A percentile compares a stretch with the other conserved stretches of the same genome.
Conservation (phyloP, 495 filamentous ascomycete species). For the Aspergillus sclerotioniger region DNA sequence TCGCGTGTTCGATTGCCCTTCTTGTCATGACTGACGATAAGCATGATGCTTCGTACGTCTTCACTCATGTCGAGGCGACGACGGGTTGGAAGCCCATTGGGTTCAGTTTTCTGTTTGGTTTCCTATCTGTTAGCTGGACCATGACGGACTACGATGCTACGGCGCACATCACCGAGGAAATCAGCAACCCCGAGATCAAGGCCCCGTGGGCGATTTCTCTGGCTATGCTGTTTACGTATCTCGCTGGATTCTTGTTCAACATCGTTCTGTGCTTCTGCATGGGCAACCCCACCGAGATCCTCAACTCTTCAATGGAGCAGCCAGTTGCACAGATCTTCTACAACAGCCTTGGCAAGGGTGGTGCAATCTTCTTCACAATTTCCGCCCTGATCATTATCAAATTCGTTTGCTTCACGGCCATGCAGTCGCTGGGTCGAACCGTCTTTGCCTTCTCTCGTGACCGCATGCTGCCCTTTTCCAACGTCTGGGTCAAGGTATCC, state of each 20-base stretch:
- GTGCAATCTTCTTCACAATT: slow-evolving; percentile 60
- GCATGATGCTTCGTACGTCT: slow-evolving; percentile 59
- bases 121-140: slow-evolving; percentile 66
- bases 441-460: slow-evolving; percentile 64
- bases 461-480: slow-evolving; percentile 53
- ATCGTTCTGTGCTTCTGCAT: slow-evolving; percentile 63
- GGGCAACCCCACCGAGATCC: slow-evolving; percentile 49
- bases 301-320: slow-evolving; percentile 48
- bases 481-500: slow-evolving; percentile 54
- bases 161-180: slow-evolving; percentile 63
- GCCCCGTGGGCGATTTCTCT: slow-evolving; percentile 60
- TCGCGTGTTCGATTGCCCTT: slow-evolving; percentile 58
- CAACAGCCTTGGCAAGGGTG: slow-evolving; percentile 55
- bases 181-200: slow-evolving; percentile 55
- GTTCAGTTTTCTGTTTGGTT: slow-evolving; percentile 69
- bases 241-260: slow-evolving; percentile 61
- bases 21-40: slow-evolving; percentile 58
- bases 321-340: slow-evolving; percentile 66
- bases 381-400: slow-evolving; percentile 52
- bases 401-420: slow-evolving; percentile 59
- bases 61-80: slow-evolving; percentile 56
- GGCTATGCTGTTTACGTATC: slow-evolving; percentile 60
- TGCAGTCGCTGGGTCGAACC: slow-evolving; percentile 60
- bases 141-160: slow-evolving; percentile 60
- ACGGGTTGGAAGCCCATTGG: slow-evolving; percentile 64